Percentiles rank a stretch among this genome's conserved stretches.
phyloP scores from a whole-genome alignment of 2,329 filamentous ascomycete genomes.

The Lachnellula arida region DNA sequence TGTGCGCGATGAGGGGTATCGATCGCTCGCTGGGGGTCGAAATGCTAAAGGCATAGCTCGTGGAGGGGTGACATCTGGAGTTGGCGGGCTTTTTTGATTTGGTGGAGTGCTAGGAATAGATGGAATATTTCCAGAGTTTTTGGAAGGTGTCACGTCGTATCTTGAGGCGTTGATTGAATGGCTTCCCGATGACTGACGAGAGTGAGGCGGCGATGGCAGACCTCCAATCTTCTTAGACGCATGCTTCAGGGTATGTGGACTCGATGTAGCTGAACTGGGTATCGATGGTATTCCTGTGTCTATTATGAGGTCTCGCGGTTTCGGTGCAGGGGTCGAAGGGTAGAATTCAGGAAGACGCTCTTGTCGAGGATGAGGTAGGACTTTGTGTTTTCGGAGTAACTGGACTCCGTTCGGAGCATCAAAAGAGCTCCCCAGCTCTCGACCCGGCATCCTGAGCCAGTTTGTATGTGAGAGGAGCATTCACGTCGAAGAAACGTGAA shows the following conservation, averaged over 20 bases:
- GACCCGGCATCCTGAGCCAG: slow-evolving; percentile 32
- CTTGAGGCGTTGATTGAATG: slow-evolving; percentile 16
- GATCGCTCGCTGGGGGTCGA: slow-evolving; percentile 46
- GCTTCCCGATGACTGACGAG: slow-evolving; percentile 50
- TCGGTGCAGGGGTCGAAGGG: slow-evolving; percentile 18
- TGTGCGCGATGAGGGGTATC: slow-evolving; percentile 38
- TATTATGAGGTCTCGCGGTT: slow-evolving; percentile 22
- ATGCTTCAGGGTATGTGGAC: slow-evolving; percentile 31
- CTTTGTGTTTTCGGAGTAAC: slow-evolving; percentile 31
- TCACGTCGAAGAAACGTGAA: slow-evolving; percentile 15
- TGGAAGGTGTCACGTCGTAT: slow-evolving; percentile 16
- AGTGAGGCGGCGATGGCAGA: slow-evolving; percentile 60
- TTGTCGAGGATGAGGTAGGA: slow-evolving; percentile 30
- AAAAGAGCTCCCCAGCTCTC: slow-evolving; percentile 25
- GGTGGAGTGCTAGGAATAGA: slow-evolving; percentile 54
- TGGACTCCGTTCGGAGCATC: slow-evolving; percentile 26
- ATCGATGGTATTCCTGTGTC: slow-evolving; percentile 24
- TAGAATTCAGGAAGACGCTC: slow-evolving; percentile 12
- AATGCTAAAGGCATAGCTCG: slow-evolving; percentile 43
- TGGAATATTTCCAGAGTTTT: slow-evolving; percentile 12
- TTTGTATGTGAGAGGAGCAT: slow-evolving; percentile 33
- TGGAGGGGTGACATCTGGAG: slow-evolving; percentile 71
- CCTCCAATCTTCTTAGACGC: slow-evolving; percentile 30
- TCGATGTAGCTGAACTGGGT: slow-evolving; percentile 27
- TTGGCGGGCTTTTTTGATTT: slow-evolving; percentile 64